phyloP scores from a whole-genome alignment of 2,329 filamentous ascomycete species.

The Fusarium austroafricanum region DNA sequence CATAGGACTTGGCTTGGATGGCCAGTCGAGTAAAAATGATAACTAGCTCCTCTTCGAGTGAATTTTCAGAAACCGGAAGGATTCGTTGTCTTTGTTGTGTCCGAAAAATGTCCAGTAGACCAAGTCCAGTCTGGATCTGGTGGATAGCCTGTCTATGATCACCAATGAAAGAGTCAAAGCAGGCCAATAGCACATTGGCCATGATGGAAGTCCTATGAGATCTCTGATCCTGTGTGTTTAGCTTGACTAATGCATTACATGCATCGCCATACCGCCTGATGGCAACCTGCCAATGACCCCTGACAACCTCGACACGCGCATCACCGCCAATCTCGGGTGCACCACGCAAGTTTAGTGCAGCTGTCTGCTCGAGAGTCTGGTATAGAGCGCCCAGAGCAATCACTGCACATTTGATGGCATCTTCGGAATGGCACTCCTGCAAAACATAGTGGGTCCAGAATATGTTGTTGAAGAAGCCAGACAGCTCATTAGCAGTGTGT shows the following conservation, averaged over 20 bases:
- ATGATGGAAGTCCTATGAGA: slow-evolving; percentile 69
- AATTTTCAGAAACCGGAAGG: slow-evolving; percentile 53
- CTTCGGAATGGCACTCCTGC: slow-evolving; percentile 71
- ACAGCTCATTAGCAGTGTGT: slow-evolving; percentile 71
- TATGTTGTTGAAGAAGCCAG: slow-evolving; percentile 73
- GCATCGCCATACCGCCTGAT: slow-evolving; percentile 70
- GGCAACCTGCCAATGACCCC: slow-evolving; percentile 69
- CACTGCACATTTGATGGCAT: slow-evolving; percentile 72
- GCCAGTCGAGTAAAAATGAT: slow-evolving; percentile 73
- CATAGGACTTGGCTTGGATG: slow-evolving; percentile 75
- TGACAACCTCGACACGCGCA: slow-evolving; percentile 49
- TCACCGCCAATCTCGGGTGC: slow-evolving; percentile 23
- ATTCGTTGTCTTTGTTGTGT: slow-evolving; percentile 53
- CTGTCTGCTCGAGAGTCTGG: slow-evolving; percentile 71
- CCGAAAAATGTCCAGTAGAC: slow-evolving; percentile 65
- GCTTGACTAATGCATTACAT: slow-evolving; percentile 61
- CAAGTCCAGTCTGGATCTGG: slow-evolving; percentile 70
- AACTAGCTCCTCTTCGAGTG: slow-evolving; percentile 68
- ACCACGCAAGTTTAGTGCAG: slow-evolving; percentile 59
- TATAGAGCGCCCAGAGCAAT: slow-evolving; percentile 75
- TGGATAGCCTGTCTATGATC: slow-evolving; percentile 70
- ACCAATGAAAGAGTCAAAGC: slow-evolving; percentile 75
- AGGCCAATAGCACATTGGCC: slow-evolving; percentile 73
- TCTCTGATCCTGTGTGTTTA: slow-evolving; percentile 56
- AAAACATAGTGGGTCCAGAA: slow-evolving; percentile 74